Evolutionary conservation across 176 grass and related monocot genomes (phyloP).

Genomic region (Luzula sylvatica): DNA sequence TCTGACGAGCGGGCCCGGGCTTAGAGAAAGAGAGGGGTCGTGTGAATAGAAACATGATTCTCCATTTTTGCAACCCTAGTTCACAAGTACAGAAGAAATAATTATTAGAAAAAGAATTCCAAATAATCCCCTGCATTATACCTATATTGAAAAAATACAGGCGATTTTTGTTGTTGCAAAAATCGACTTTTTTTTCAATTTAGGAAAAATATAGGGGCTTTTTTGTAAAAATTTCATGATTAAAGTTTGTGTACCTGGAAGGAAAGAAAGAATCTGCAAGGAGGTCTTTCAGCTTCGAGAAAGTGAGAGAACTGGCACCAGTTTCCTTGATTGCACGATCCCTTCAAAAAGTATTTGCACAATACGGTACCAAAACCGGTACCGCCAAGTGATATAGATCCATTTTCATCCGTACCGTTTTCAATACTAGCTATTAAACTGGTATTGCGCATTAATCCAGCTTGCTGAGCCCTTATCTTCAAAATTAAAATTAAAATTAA

Average conservation of each 20-base stretch:
- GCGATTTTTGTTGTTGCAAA: background rate
- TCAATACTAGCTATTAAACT: no score
- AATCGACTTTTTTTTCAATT: background rate
- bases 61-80: slow-evolving; percentile 75
- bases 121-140: background rate
- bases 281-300: slow-evolving; percentile 34
- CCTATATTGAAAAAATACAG: no score
- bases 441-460: no score
- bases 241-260: slow-evolving; percentile 47
- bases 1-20: background rate
- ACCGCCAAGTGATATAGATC: no score
- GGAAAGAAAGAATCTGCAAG: slow-evolving; percentile 81
- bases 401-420: no score
- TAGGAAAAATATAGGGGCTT: no score
- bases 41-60: slow-evolving; percentile 59
- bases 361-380: background rate
- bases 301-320: slow-evolving; percentile 79
- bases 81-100: no score
- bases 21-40: slow-evolving; percentile 17
- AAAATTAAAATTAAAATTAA: no score
- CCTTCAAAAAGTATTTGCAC: slow-evolving; percentile 51
- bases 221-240: no score
- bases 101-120: no score
- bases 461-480: no score
- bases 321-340: slow-evolving; percentile 46